Base-by-base conservation (phyloP, 2,329 filamentous ascomycete genomes). In the Colletotrichum godetiae region DNA sequence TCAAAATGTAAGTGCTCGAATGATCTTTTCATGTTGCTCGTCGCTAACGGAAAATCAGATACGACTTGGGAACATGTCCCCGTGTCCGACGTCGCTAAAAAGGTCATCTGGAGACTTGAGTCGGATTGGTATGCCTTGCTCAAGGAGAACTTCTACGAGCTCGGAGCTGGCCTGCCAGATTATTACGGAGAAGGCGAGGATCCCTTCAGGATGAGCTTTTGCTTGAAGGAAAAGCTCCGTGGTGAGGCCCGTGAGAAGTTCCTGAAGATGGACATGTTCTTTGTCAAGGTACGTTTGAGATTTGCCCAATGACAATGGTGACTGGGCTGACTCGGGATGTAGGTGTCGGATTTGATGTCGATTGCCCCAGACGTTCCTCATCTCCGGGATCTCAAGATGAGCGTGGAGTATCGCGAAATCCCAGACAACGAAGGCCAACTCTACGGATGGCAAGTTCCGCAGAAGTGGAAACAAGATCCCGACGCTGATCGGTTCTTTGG, bases 271-370 rank as follows among this genome's bases (percentile, higher is more conserved):
- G 88, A 92, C 76, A 86, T 92, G 86, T 93, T 92, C 79, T 92
- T 92, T 77, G 88, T 93, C 75, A 92, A 91, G 85, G 90, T 92
- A 81, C 74, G 84, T 74, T 24, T 57, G 5, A 2, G 15, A 2
- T 24, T n/a, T 13, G n/a, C 10, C 7, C 29, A 22, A 29, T 2
- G 42, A 6, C 8, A 24, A 12, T 11, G 15, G 7, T 74, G 61
- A 65, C 11, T 49, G 8, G 24, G 22, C 75, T 80, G 69, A 80
- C 72, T 49, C 11, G 3, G 12, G 22, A 4, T 55, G 1, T 75
- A 92, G 90, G 84, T 90, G 66, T 91, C 90, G 35, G 91, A 93
- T 76, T 85, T 92, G 71, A 86, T 93, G 83, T 88, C 84, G 75
- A 86, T 88, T 55, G 82, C 92, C 12, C 86, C 90, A 5, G 88